These are phyloP conservation scores for Thraustotheca clavata DNA, from an alignment of 352 stramenopile genomes.

Conservation along the genomic window DNA sequence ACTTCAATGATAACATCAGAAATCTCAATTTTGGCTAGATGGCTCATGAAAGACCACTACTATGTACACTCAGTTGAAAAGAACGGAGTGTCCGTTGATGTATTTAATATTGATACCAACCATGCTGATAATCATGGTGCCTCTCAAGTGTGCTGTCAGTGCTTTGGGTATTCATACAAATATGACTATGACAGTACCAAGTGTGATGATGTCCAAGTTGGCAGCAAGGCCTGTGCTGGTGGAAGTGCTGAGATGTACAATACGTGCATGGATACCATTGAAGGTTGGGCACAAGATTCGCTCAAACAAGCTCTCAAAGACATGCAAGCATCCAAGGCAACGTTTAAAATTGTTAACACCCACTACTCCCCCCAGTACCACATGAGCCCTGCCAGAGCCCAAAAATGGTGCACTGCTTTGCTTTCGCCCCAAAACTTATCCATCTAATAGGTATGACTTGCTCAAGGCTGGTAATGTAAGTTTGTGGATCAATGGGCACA, in stretches of 20 bases:
- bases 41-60: constrained; percentile 76
- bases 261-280: constrained; percentile 30
- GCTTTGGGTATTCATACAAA: constrained; percentile 51
- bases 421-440: not conserved
- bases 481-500: constrained; percentile 67
- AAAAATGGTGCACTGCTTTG: constrained; percentile 33
- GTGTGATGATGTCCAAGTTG: constrained; percentile 28
- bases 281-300: constrained; percentile 32
- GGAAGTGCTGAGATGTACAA: constrained; percentile 33
- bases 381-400: constrained; percentile 32
- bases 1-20: constrained; percentile 7
- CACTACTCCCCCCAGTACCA: constrained; percentile 35
- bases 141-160: constrained; percentile 69
- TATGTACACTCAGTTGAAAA: constrained; percentile 54
- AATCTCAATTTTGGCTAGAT: constrained; percentile 21
- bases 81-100: constrained; percentile 63
- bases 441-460: constrained; percentile 50
- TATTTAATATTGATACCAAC: constrained; percentile 84
- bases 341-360: constrained; percentile 41
- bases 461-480: constrained; percentile 65
- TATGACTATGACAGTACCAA: constrained; percentile 1
- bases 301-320: constrained; percentile 24
- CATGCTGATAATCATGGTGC: constrained; percentile 46
- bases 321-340: constrained; percentile 31
- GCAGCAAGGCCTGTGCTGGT: constrained; percentile 28